Conservation (phyloP, 1,139 yeast species). For the Scheffersomyces lignicola region DNA sequence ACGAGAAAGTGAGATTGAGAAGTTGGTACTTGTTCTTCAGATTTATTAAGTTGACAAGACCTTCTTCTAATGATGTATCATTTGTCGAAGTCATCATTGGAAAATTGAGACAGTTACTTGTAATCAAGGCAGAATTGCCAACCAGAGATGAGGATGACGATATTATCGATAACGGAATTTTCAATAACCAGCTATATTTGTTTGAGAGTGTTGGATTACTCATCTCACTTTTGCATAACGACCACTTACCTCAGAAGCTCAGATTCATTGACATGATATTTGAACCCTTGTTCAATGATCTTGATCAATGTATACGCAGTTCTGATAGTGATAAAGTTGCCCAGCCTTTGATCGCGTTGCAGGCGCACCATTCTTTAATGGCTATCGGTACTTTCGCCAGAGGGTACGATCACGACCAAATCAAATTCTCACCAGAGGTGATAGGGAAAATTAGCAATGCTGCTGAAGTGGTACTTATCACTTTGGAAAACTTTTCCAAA, state of each 20-base stretch:
- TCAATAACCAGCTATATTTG: constrained; percentile 76
- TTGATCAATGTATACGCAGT: constrained; percentile 60
- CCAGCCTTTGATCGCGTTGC: constrained; percentile 53
- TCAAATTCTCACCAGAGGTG: constrained; percentile 32
- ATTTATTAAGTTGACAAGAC: constrained; percentile 75
- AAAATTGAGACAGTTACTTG: constrained; percentile 50
- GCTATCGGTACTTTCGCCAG: constrained; percentile 89
- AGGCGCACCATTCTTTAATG: constrained; percentile 83
- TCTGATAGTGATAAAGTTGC: constrained; percentile 35
- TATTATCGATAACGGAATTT: constrained; percentile 57
- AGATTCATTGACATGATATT: constrained; percentile 61
- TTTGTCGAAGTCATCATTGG: constrained; percentile 39
- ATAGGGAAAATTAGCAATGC: constrained; percentile 64
- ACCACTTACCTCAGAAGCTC: constrained; percentile 33
- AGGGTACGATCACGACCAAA: constrained; percentile 62
- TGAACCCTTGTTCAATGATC: constrained; percentile 73
- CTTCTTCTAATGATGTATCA: constrained; percentile 36
- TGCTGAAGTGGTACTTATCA: constrained; percentile 80
- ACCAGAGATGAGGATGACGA: constrained; percentile 54
- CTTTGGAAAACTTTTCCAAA: constrained; percentile 71
- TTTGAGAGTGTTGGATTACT: constrained; percentile 80
- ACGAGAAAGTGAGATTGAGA: constrained; percentile 74
- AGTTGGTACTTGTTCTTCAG: constrained; percentile 90
- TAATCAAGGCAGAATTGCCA: constrained; percentile 59
- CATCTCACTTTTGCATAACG: constrained; percentile 45